phyloP scores from a whole-genome alignment of 768 basidiomycete genomes.

The Mycena kentingensis region DNA sequence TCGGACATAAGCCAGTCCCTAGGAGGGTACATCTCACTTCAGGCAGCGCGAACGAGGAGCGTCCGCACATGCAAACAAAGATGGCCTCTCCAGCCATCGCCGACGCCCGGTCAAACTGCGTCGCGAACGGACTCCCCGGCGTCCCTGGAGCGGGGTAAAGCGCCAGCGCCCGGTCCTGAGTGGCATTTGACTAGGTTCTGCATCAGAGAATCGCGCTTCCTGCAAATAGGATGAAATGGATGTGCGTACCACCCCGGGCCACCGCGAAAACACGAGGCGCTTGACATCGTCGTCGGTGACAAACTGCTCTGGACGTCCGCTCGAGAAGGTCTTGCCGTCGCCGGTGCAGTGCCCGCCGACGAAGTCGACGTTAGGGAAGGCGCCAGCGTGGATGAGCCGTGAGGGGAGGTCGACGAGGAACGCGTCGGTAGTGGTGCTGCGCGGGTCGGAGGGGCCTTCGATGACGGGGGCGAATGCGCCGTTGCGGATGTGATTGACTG shows the following conservation, averaged over 20 bases:
- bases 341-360: slow-evolving; percentile 46
- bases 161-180: slow-evolving; percentile 36
- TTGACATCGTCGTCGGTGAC: slow-evolving; percentile 43
- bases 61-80: slow-evolving; percentile 46
- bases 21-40: neutral
- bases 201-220: no score
- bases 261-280: slow-evolving; percentile 35
- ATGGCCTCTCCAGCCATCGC: slow-evolving; percentile 45
- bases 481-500: slow-evolving; percentile 38
- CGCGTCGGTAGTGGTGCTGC: no score
- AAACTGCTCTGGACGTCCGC: slow-evolving; percentile 38
- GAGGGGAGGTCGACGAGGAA: slow-evolving; percentile 41
- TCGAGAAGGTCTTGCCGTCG: slow-evolving; percentile 45
- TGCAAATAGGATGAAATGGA: no score
- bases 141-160: slow-evolving; percentile 40
- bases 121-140: slow-evolving; percentile 38
- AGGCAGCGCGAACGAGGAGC: neutral
- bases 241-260: slow-evolving; percentile 40
- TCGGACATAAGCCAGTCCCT: slow-evolving; percentile 46
- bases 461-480: slow-evolving; percentile 34
- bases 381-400: slow-evolving; percentile 34
- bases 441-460: no score
- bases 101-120: slow-evolving; percentile 42
- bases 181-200: slow-evolving; percentile 43
- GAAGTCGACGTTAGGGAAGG: slow-evolving; percentile 36